A percentile compares a stretch with the other conserved stretches of the same genome.
Conservation (phyloP, 208 protist species). For the Crithidia expoeki region DNA sequence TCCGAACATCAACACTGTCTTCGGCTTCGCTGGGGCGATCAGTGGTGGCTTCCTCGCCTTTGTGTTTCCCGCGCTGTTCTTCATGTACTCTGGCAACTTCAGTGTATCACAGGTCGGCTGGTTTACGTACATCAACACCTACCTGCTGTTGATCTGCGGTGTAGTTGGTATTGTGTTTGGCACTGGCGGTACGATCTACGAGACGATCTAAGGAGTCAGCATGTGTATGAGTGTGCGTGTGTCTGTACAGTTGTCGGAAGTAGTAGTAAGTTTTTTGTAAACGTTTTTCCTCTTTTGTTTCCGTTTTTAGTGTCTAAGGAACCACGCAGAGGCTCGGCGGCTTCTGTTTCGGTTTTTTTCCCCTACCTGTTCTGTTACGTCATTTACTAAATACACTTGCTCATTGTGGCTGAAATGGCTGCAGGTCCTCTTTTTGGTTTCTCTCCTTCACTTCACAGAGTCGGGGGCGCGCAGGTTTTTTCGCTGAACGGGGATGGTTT, state of each 20-base stretch:
- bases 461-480: too few species aligned
- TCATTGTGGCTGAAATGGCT: too few species aligned
- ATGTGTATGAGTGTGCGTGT: too few species aligned
- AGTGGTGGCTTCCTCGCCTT: conserved; percentile 66
- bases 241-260: too few species aligned
- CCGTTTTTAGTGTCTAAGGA: too few species aligned
- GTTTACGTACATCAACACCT: conserved; percentile 63
- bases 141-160: conserved; percentile 48
- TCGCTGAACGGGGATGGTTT: too few species aligned
- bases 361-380: background rate
- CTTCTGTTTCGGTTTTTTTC: background rate
- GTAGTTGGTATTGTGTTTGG: conserved; percentile 44
- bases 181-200: conserved; percentile 40
- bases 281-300: too few species aligned
- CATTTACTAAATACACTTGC: too few species aligned
- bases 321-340: too few species aligned
- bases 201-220: conserved; percentile 25
- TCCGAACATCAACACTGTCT: conserved; percentile 72
- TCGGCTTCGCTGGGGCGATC: conserved; percentile 56
- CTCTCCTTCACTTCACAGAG: too few species aligned
- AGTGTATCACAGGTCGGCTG: conserved; percentile 38
- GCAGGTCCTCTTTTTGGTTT: too few species aligned
- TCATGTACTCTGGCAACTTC: conserved; percentile 68
- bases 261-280: too few species aligned
- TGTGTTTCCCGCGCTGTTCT: conserved; percentile 61